phyloP scores from a whole-genome alignment of 164 flowering plant genomes.

The Vitis rupestris region DNA sequence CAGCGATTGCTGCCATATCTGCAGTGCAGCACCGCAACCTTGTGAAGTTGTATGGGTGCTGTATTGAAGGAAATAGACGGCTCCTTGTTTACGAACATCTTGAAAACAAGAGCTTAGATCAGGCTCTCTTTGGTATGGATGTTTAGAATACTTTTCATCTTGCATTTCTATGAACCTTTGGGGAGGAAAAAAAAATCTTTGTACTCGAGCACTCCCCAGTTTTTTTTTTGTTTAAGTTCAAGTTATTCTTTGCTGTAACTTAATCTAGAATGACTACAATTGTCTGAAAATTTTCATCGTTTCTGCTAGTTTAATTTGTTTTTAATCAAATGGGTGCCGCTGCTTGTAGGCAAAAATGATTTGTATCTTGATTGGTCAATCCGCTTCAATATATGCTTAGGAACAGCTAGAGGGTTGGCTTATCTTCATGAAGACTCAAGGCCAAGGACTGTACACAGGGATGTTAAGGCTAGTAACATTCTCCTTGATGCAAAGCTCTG shows the following conservation, averaged over 20 bases:
- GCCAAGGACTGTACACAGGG: slow-evolving; percentile 26
- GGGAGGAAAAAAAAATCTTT: too few species aligned
- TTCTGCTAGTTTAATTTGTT: too few species aligned
- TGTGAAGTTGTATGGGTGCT: slow-evolving; percentile 34
- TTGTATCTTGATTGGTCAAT: slow-evolving; percentile 20
- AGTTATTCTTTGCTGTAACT: too few species aligned
- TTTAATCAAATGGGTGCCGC: too few species aligned
- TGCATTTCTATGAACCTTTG: too few species aligned
- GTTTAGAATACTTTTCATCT: too few species aligned
- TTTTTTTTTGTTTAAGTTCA: too few species aligned
- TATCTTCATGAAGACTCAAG: slow-evolving; percentile 36
- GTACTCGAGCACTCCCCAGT: too few species aligned
- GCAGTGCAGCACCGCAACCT: slow-evolving; percentile 39
- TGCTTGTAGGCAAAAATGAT: slow-evolving; percentile 7
- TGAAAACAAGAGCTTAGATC: slow-evolving; percentile 27
- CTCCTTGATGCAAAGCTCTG: slow-evolving; percentile 24
- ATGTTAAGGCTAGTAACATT: slow-evolving; percentile 30
- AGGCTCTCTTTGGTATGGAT: slow-evolving; percentile 27
- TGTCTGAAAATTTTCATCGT: too few species aligned
- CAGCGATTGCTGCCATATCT: slow-evolving; percentile 29
- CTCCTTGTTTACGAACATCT: slow-evolving; percentile 28
- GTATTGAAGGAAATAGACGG: slow-evolving; percentile 22
- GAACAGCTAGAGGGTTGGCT: slow-evolving; percentile 29
- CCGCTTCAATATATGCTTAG: slow-evolving; percentile 22
- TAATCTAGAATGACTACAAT: too few species aligned